Evolutionary conservation across 495 filamentous ascomycete genomes (phyloP).

Genomic region (Penicillium canariense): DNA sequence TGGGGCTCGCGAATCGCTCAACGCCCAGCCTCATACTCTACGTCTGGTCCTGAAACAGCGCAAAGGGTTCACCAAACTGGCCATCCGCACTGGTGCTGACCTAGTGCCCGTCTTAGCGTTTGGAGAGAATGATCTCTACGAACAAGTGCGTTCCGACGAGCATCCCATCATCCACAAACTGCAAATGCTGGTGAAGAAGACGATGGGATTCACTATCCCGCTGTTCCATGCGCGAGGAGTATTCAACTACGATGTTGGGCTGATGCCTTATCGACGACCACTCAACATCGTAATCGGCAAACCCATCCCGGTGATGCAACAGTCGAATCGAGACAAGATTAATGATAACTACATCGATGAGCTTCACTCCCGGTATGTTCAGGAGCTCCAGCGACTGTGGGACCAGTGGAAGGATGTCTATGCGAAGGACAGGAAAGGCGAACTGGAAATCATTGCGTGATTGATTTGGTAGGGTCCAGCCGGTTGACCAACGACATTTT

Average conservation of each 20-base stretch:
- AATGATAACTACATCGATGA: slow-evolving; percentile 72
- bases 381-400: slow-evolving; percentile 80
- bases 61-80: slow-evolving; percentile 91
- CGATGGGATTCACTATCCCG: slow-evolving; percentile 90
- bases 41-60: slow-evolving; percentile 75
- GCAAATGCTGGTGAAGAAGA: slow-evolving; percentile 77
- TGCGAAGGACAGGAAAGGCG: slow-evolving; percentile 65
- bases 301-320: slow-evolving; percentile 68
- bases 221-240: slow-evolving; percentile 87
- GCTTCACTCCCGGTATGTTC: slow-evolving; percentile 74
- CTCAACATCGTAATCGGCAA: slow-evolving; percentile 85
- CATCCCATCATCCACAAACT: slow-evolving; percentile 72
- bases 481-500: not conserved
- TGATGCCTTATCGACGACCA: slow-evolving; percentile 88
- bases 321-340: slow-evolving; percentile 50
- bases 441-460: slow-evolving; percentile 77
- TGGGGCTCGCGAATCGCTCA: slow-evolving; percentile 86
- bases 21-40: slow-evolving; percentile 73
- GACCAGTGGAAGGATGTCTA: slow-evolving; percentile 85
- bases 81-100: slow-evolving; percentile 84
- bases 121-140: slow-evolving; percentile 94
- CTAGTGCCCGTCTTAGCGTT: slow-evolving; percentile 89
- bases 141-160: slow-evolving; percentile 68
- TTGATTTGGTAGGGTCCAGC: not conserved
- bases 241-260: slow-evolving; percentile 95